A percentile compares a stretch with the other conserved stretches of the same genome.
phyloP scores from a whole-genome alignment of 2,329 filamentous ascomycete genomes.

The Helminthosporium solani region DNA sequence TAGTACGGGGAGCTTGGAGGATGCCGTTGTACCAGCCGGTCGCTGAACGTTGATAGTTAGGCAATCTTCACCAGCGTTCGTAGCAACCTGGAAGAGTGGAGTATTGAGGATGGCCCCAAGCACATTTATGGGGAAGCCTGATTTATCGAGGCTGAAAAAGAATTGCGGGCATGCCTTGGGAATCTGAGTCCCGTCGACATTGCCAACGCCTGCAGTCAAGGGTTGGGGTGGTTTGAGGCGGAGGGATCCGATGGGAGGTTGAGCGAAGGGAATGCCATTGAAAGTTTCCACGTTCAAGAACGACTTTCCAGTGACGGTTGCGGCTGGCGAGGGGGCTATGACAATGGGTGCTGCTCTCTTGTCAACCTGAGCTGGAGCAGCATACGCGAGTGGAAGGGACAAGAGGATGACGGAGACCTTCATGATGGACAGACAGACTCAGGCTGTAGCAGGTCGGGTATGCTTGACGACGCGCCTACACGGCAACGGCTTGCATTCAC shows the following conservation, averaged over 20 bases:
- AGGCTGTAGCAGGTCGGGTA: not conserved
- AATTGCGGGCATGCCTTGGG: conserved; percentile 73
- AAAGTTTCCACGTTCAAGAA: conserved; percentile 63
- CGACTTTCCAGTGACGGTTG: conserved; percentile 56
- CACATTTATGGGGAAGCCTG: conserved; percentile 37
- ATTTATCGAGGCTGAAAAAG: conserved; percentile 54
- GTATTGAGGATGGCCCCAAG: conserved; percentile 42
- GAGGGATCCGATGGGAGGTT: conserved; percentile 65
- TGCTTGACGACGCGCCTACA: conserved; percentile 1
- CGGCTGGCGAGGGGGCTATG: conserved; percentile 51
- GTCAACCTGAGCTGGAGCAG: conserved; percentile 42
- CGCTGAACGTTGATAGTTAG: conserved; percentile 47
- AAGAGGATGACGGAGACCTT: conserved; percentile 24
- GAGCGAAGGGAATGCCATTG: conserved; percentile 73
- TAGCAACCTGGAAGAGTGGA: conserved; percentile 41
- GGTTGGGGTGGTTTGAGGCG: conserved; percentile 69
- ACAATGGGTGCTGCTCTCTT: conserved; percentile 55
- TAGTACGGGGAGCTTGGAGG: conserved; percentile 48
- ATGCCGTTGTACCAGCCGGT: conserved; percentile 39
- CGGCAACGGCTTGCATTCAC: conserved; percentile 1
- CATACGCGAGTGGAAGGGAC: conserved; percentile 31
- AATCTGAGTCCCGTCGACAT: conserved; percentile 58
- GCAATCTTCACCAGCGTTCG: conserved; percentile 46
- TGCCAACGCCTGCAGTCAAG: conserved; percentile 59
- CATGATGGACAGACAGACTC: conserved; percentile 23